Percentiles rank a stretch among this genome's conserved stretches.
Evolutionary conservation across 768 basidiomycete species (phyloP).

Genomic region (Tricholoma sp.): DNA sequence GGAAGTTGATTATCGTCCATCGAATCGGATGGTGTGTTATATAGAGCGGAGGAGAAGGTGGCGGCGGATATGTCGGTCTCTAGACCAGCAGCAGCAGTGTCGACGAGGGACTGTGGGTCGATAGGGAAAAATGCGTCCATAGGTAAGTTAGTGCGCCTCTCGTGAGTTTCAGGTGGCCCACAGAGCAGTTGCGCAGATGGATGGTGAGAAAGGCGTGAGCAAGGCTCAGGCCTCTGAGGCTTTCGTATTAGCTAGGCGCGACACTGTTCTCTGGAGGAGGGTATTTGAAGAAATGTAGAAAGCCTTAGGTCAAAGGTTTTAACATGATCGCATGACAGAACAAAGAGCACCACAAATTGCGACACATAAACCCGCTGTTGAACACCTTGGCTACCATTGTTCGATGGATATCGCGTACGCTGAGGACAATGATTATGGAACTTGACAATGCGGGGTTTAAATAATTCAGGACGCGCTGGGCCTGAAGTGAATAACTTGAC

Average conservation of each 20-base stretch:
- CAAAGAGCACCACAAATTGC: not conserved
- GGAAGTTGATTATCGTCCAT: not conserved
- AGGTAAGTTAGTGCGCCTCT: not conserved
- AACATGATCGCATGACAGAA: not conserved
- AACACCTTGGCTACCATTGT: not conserved
- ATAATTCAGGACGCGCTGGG: too few relatives aligned
- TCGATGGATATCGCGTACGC: not conserved
- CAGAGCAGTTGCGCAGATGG: not conserved
- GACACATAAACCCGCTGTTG: not conserved
- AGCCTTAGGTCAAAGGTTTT: not conserved
- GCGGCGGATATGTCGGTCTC: not conserved
- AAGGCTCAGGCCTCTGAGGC: too few relatives aligned
- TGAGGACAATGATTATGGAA: not conserved
- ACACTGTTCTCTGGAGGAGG: not conserved
- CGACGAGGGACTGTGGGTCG: not conserved
- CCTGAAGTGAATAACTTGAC: too few relatives aligned
- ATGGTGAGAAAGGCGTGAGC: too few relatives aligned
- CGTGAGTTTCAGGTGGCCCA: not conserved
- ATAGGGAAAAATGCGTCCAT: not conserved
- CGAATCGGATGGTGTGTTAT: not conserved
- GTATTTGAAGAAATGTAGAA: not conserved
- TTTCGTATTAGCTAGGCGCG: not conserved
- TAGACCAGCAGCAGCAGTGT: not conserved
- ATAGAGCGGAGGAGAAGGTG: not conserved
- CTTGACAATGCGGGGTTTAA: not conserved